phyloP scores from a whole-genome alignment of 768 basidiomycete species.

The Mycena vitilis region DNA sequence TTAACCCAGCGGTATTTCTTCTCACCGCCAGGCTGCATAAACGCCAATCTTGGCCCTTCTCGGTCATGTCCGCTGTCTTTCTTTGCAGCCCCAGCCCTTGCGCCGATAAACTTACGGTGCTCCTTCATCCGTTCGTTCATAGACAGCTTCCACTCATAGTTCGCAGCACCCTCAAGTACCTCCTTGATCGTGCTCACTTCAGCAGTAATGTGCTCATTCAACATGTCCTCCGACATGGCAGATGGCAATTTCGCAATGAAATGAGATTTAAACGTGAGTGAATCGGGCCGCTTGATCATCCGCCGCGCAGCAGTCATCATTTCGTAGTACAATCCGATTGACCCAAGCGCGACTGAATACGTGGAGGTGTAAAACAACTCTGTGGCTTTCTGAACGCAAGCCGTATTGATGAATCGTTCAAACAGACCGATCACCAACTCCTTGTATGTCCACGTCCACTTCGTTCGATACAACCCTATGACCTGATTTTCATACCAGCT shows the following conservation, averaged over 20 bases:
- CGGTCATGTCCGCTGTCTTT: neutral
- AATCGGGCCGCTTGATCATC: constrained; percentile 4
- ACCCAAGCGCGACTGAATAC: constrained; percentile 1
- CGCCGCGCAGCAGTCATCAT: neutral
- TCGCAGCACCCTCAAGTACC: neutral
- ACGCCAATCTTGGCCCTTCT: too few species aligned
- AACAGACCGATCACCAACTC: constrained; percentile 16
- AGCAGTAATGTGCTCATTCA: neutral
- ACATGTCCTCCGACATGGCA: neutral
- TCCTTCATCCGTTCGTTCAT: neutral
- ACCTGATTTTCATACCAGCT: constrained; percentile 12
- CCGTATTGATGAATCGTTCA: constrained; percentile 14
- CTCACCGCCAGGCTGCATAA: too few species aligned
- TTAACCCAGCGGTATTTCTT: too few species aligned
- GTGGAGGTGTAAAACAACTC: constrained; percentile 3
- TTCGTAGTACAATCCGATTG: constrained; percentile 5
- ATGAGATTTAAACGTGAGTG: constrained; percentile 1
- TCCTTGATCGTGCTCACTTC: neutral
- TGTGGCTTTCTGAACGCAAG: constrained; percentile 1
- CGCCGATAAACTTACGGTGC: too few species aligned
- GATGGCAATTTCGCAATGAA: neutral
- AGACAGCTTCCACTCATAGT: neutral
- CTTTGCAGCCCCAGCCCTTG: constrained; percentile 32
- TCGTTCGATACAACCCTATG: neutral
- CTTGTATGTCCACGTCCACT: constrained; percentile 16